Evolutionary conservation across 164 flowering plant species (phyloP), one percentile per base, ranked within the genome.

Genomic region (Vitis rupestris): DNA sequence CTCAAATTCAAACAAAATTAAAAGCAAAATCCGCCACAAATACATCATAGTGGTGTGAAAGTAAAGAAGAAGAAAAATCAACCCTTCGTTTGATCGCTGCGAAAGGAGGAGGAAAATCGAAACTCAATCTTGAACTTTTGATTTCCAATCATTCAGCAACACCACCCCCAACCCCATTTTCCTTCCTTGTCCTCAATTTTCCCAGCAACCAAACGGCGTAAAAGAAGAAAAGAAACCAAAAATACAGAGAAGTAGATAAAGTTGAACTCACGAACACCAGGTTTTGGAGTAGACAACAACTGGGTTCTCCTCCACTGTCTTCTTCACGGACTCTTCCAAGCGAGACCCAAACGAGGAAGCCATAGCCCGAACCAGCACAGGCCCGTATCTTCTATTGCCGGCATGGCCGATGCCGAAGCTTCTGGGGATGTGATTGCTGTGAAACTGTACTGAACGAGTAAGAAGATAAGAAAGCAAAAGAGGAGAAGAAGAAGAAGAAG

Each of bases 211-310:
- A 5, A 31, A n/a, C 10, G 27, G 30, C 31, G 27, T 12, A 17
- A 16, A 61, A 15, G 13, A 13, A 0, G 13, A 19, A 70, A 60
- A 63, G 17, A 49, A 31, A 56, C 16, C 44, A 37, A 67, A 70
- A 55, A 71, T 16, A 2, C 6, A 58, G 29, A 61, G 37, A 47
- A 14, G n/a, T 29, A 53, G 62, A 50, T 12, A 16, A 49, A 19
- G 12, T 9, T 72, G 48, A 61, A 91, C 99, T 85, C 76, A 94
- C 97, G 99, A 91, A 67, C 99, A 94, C 97, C 97, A 94, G 29
- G 90, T 86, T 76, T 94, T 94, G 71, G 99, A 94, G 84, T 92
- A 94, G 62, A 92, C 86, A 23, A 94, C 99, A 65, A 92, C 92
- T 14, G 90, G 88, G 75, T 91, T 92, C 8, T 91, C 88, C 8